Evolutionary conservation across 306 rosid species (phyloP).

Genomic region (Quercus dentata): DNA sequence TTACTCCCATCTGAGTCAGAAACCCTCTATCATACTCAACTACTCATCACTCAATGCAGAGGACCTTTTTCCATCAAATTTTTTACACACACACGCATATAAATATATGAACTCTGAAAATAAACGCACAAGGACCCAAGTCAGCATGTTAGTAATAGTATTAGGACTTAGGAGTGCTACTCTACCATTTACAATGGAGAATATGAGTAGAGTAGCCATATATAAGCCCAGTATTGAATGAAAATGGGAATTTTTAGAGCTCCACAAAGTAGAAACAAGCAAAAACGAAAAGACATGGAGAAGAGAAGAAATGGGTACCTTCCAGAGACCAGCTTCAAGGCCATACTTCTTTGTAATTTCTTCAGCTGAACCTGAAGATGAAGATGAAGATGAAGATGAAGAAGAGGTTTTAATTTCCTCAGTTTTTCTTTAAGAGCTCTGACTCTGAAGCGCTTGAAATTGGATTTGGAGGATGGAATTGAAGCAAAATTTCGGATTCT

Average conservation of each 20-base stretch:
- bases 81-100: accelerated
- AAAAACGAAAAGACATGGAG: neutral
- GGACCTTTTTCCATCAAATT: neutral
- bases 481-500: slow-evolving; percentile 25
- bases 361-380: slow-evolving; percentile 48
- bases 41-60: neutral
- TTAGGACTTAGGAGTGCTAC: neutral
- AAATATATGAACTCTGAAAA: neutral
- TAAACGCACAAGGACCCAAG: neutral
- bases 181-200: neutral
- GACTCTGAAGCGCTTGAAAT: slow-evolving; percentile 45
- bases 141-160: neutral
- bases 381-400: slow-evolving; percentile 27
- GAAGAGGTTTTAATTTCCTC: slow-evolving; percentile 60
- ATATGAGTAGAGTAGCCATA: too few species aligned
- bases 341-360: slow-evolving; percentile 82
- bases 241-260: neutral
- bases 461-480: slow-evolving; percentile 22
- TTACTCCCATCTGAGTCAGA: neutral
- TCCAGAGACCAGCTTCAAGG: slow-evolving; percentile 94
- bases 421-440: slow-evolving; percentile 67
- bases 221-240: neutral
- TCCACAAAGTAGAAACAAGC: neutral
- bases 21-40: neutral
- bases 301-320: slow-evolving; percentile 49